Evolutionary conservation across 2,329 filamentous ascomycete species (phyloP), one percentile per base, ranked within the genome.

Genomic region (Leptosphaerulina australis): DNA sequence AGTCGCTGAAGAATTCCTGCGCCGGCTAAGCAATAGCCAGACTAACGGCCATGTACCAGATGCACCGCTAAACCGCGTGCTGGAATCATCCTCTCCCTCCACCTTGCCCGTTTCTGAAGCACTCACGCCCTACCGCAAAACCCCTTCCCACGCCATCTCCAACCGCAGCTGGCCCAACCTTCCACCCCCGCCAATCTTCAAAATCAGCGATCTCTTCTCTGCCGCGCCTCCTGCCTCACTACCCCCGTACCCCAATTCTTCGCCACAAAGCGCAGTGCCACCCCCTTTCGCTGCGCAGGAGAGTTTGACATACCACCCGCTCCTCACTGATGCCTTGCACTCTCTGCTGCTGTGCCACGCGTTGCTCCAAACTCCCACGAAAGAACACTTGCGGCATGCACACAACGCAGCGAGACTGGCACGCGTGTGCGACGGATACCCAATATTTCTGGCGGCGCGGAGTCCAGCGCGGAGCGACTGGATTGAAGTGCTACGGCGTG

Each of bases 351-450:
- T 95, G 30, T 88, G 86, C 59, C 90, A 95, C 71, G 83, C 83
- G n/a, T 82, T 95, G 8, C 75, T 90, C 6, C 90, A 93, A 71
- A 95, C 90, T 0, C 88, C 89, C 0, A 72, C 83, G 9, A 90
- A 88, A 61, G 90, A 94, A 69, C 81, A 92, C 25, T 83, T 86
- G 39, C 88, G 90, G 26, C 89, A 94, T 67, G 88, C 89, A 0
- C 81, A 91, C 75, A 94, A 92, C 81, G 90, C 88, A 4, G 88
- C 90, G 12, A 85, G 90, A 4, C 79, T 94, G 2, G 81, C 84
- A 4, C 82, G 89, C 15, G 80, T 94, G 18, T 85, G 84, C 38
- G 88, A 94, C 62, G 90, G 89, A 3, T 92, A 90, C 61, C 90
- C 90, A 0, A 82, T 93, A 38, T 93, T 95, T 66, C 85, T 91